Evolutionary conservation across 2,329 filamentous ascomycete genomes (phyloP), one percentile per base, ranked within the genome.

Genomic region (Cryoendolithus antarcticus): DNA sequence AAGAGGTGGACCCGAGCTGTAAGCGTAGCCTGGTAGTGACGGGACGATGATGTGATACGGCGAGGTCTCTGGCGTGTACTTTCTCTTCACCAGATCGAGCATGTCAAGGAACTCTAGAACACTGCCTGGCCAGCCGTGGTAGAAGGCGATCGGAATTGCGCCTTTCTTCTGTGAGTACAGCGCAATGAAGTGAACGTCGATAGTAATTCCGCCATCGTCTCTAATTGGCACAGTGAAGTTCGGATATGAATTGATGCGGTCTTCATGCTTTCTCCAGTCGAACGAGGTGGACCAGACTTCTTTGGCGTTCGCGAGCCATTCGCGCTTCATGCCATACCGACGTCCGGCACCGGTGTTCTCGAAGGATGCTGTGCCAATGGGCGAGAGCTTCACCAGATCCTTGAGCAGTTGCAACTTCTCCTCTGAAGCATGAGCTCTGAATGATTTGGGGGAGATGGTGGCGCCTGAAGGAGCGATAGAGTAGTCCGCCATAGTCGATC

Each of bases 1-100:
- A 4, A 62, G 34, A 0, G 72, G 67, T 1, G 67, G 65, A 0
- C 58, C 51, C 0, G 62, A 62, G 0, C 68, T 72, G 40, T 70
- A 63, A 0, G 62, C 57, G 45, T 69, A 76, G 15, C 70, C 73
- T 0, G 69, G 67, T 2, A 75, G 56, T 0, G 66, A 70, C 0
- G 72, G 72, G 0, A 69, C 64, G 31, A 76, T 62, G 32, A 75
- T 52, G 44, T 76, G 72, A 48, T 71, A 76, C 0, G 72, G 72
- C 4, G 75, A 56, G 1, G 60, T 61, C 2, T 65, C 54, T 0
- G 70, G 62, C 0, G 63, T 61, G 48, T 75, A 73, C 35, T 65
- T 66, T 4, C 49, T 43, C n/a, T 49, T 53, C n/a, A 62, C 45
- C 1, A 46, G 41, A 8, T 47, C 44, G 19, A 62, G 43, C n/a